Conservation (phyloP, 345 rosid genomes). For the Lenwebbia sp. region DNA sequence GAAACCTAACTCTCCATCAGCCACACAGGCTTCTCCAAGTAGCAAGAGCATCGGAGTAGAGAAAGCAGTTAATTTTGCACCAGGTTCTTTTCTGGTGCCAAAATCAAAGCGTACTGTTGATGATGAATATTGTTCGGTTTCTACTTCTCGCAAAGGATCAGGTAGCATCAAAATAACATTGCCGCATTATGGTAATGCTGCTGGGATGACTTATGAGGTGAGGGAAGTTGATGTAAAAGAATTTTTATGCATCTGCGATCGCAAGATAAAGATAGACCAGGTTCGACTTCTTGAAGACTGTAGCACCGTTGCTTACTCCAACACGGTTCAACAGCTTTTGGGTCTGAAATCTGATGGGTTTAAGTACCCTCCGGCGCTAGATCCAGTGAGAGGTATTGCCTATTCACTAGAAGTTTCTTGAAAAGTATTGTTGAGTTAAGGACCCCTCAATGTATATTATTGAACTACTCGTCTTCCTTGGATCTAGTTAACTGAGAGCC, state of each 20-base stretch:
- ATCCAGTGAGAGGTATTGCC: constrained; percentile 60
- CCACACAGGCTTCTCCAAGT: constrained; percentile 29
- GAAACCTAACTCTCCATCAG: constrained; percentile 53
- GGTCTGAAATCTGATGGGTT: constrained; percentile 50
- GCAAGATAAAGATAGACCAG: constrained; percentile 49
- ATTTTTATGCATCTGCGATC: constrained; percentile 50
- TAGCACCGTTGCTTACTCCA: constrained; percentile 60
- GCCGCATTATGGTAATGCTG: constrained; percentile 62
- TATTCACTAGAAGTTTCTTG: not conserved
- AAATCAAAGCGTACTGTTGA: constrained; percentile 61
- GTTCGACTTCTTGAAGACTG: constrained; percentile 62
- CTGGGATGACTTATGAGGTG: constrained; percentile 83
- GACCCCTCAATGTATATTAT: not conserved
- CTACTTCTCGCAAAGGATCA: constrained; percentile 53
- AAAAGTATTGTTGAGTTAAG: not conserved
- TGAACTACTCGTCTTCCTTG: not conserved
- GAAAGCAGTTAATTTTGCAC: constrained; percentile 35
- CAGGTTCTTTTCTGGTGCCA: constrained; percentile 58
- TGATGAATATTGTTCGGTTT: constrained; percentile 40
- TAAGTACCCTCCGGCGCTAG: constrained; percentile 67
- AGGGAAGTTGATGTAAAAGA: constrained; percentile 58
- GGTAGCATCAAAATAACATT: constrained; percentile 51
- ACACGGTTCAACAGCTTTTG: constrained; percentile 72
- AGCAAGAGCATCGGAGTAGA: constrained; percentile 27
- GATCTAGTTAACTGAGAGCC: not conserved